These are phyloP conservation scores for Lenzites betulinus DNA, from an alignment of 768 basidiomycete species.

Conservation along the genomic window DNA sequence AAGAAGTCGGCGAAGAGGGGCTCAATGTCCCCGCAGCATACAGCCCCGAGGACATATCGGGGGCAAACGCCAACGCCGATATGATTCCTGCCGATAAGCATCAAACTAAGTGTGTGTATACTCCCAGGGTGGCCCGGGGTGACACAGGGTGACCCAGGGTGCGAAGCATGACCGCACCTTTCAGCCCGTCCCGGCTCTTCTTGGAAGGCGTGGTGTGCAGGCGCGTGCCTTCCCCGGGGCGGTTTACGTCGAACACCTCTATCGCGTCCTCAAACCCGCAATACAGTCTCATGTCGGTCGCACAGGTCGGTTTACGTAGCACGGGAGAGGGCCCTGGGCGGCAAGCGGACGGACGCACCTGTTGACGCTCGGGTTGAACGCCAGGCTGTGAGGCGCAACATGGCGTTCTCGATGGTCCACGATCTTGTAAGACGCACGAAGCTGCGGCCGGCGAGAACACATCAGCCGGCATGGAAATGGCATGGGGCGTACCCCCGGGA, in stretches of 20 bases:
- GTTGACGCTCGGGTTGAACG: constrained; percentile 69
- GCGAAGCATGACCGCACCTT: constrained; percentile 52
- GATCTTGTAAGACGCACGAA: constrained; percentile 89
- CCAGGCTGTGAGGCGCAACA: constrained; percentile 81
- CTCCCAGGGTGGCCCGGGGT: too few relatives aligned
- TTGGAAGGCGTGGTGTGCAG: constrained; percentile 70
- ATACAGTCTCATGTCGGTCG: constrained; percentile 58
- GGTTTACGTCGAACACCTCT: constrained; percentile 77
- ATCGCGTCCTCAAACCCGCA: constrained; percentile 87
- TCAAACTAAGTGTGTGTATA: background rate
- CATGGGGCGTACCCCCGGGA: too few relatives aligned
- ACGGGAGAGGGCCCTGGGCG: background rate
- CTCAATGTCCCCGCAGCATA: constrained; percentile 82
- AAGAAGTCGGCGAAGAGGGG: constrained; percentile 42
- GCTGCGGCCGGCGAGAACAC: constrained; percentile 43
- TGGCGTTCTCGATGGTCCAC: constrained; percentile 93
- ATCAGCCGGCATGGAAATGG: background rate
- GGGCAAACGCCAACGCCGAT: constrained; percentile 78
- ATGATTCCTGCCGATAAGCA: constrained; percentile 67
- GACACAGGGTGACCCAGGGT: too few relatives aligned
- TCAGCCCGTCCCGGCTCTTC: constrained; percentile 83
- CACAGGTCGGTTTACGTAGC: constrained; percentile 11
- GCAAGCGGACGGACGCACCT: constrained; percentile 48
- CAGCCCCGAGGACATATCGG: constrained; percentile 53
- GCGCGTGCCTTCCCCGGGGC: constrained; percentile 74